Percentiles rank a stretch among this genome's conserved stretches.
These are phyloP conservation scores for Pterocarpus macrocarpus DNA, from an alignment of 306 rosid species.

Conservation along the genomic window DNA sequence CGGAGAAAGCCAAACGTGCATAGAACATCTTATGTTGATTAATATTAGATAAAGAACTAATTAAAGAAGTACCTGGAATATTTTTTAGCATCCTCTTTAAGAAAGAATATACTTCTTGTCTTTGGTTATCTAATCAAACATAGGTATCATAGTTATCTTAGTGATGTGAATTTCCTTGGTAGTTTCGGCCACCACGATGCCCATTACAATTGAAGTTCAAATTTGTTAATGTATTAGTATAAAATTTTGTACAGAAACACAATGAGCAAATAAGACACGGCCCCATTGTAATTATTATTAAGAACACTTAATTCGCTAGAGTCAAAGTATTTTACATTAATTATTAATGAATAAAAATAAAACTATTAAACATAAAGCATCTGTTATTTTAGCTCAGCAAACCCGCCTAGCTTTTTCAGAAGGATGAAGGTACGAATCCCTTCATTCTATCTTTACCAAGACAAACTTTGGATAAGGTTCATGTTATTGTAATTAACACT, in stretches of 20 bases:
- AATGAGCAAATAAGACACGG: too few relatives aligned
- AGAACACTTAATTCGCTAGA: too few relatives aligned
- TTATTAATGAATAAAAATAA: neutral
- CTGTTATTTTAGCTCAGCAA: too few relatives aligned
- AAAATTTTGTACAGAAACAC: too few relatives aligned
- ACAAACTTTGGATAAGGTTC: neutral
- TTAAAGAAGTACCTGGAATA: neutral
- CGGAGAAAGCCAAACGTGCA: conserved; percentile 50
- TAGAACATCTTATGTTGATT: conserved; percentile 40
- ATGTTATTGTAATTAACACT: neutral
- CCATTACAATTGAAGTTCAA: too few relatives aligned
- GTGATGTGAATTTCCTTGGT: neutral
- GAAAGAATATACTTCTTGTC: neutral
- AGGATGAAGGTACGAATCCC: neutral
- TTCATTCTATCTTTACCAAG: neutral
- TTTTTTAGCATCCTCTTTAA: neutral
- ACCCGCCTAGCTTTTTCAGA: too few relatives aligned
- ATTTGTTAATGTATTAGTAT: too few relatives aligned
- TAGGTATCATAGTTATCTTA: neutral
- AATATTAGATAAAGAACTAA: neutral
- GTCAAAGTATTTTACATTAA: neutral
- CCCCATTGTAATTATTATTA: too few relatives aligned
- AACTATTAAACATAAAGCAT: too few relatives aligned
- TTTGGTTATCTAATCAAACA: neutral
- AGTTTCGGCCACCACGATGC: neutral